phyloP scores from a whole-genome alignment of 78 protist species.

The Bodo saltans region DNA sequence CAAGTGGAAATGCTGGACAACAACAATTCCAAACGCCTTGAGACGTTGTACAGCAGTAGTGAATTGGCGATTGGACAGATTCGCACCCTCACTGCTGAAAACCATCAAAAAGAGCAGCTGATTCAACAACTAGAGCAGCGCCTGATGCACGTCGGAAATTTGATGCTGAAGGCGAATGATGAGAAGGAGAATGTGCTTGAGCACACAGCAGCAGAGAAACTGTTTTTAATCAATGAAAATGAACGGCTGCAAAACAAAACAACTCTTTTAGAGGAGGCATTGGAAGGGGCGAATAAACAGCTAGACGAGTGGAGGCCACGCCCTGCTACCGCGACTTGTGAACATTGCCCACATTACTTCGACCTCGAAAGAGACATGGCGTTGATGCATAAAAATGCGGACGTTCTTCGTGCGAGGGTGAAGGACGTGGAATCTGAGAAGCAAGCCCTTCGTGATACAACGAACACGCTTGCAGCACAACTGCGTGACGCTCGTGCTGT shows the following conservation, averaged over 20 bases:
- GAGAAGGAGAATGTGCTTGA: background rate
- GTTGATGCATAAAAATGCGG: background rate
- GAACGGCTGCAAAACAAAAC: no score
- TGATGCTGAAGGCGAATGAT: background rate
- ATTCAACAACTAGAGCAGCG: background rate
- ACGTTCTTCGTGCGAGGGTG: background rate
- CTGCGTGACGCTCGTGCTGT: no score
- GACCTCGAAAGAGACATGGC: background rate
- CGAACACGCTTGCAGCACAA: no score
- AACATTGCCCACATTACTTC: background rate
- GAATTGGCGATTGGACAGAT: background rate
- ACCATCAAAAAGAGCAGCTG: background rate
- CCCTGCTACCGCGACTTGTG: background rate
- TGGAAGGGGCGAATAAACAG: no score
- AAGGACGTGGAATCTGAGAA: background rate
- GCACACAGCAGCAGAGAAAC: no score
- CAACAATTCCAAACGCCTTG: background rate
- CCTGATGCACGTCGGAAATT: background rate
- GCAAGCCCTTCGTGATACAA: no score
- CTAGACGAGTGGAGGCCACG: background rate
- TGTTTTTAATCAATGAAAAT: no score
- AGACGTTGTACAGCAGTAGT: background rate
- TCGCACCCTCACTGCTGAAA: background rate
- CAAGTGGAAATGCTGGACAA: background rate
- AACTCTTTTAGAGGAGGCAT: no score